phyloP scores from a whole-genome alignment of 169 alveolate species.

The Eimeria nieschulzi region DNA sequence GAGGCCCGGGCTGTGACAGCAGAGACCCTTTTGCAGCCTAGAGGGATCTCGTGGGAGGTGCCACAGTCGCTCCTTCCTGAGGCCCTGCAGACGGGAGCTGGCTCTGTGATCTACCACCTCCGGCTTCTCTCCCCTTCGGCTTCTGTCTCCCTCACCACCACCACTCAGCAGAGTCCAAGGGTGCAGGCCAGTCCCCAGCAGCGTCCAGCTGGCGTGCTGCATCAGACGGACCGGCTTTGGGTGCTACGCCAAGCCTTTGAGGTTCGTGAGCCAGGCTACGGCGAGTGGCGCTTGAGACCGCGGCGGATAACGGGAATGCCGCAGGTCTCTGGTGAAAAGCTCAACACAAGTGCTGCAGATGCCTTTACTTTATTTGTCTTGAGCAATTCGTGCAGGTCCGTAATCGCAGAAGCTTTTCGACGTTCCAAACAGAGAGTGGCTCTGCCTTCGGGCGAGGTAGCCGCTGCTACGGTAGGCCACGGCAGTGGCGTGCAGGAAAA shows the following conservation, averaged over 20 bases:
- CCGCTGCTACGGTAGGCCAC: too few relatives aligned
- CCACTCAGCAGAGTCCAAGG: neutral
- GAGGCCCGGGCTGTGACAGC: neutral
- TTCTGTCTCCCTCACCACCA: neutral
- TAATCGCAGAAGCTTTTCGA: neutral
- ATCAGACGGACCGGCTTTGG: conserved; percentile 1
- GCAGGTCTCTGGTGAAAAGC: neutral
- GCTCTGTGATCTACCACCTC: conserved; percentile 15
- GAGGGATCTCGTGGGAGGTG: conserved; percentile 25
- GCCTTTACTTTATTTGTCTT: neutral
- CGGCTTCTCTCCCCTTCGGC: neutral
- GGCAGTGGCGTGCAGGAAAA: too few relatives aligned
- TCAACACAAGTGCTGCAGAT: neutral
- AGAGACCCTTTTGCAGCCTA: conserved; percentile 4
- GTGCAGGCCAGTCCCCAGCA: neutral
- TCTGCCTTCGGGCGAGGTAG: neutral
- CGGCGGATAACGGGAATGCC: neutral
- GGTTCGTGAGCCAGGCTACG: conserved; percentile 36
- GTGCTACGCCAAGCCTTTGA: conserved; percentile 4
- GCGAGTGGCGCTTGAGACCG: conserved; percentile 25
- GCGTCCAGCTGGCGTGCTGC: neutral
- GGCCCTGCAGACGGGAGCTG: neutral
- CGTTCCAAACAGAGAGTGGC: neutral
- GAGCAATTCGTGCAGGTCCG: conserved; percentile 22
- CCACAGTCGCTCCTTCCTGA: neutral